These are phyloP conservation scores for Metschnikowia henanensis DNA, from an alignment of 805 yeast genomes.

Conservation along the genomic window DNA sequence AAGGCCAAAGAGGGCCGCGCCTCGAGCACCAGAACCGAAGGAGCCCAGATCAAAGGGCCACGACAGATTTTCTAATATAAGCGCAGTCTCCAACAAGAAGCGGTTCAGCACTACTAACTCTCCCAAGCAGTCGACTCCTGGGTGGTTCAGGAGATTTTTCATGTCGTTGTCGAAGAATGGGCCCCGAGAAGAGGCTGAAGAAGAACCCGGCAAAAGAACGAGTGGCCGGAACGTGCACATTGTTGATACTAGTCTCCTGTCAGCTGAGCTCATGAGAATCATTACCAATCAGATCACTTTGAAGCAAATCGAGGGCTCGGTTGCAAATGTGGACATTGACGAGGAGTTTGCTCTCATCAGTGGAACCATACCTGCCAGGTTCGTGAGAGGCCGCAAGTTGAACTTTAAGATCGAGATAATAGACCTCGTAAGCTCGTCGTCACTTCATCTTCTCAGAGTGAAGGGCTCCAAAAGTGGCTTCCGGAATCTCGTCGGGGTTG, in stretches of 20 bases:
- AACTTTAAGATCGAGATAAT: conserved; percentile 46
- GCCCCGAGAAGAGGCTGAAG: conserved; percentile 7
- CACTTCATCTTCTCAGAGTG: conserved; percentile 41
- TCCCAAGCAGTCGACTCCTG: conserved; percentile 17
- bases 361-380: conserved; percentile 49
- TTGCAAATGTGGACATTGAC: conserved; percentile 41
- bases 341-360: conserved; percentile 44
- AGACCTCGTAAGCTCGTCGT: conserved; percentile 36
- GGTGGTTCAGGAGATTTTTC: conserved; percentile 42
- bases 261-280: conserved; percentile 32
- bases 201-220: conserved; percentile 4
- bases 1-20: conserved; percentile 41
- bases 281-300: conserved; percentile 43
- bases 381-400: conserved; percentile 45
- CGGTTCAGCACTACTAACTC: conserved; percentile 7
- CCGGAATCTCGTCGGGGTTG: conserved; percentile 41
- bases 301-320: conserved; percentile 51
- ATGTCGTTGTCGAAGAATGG: conserved; percentile 22
- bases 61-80: conserved; percentile 38
- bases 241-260: conserved; percentile 32
- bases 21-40: conserved; percentile 30
- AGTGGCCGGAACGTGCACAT: conserved; percentile 25
- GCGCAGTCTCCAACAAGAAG: conserved; percentile 19
- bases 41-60: conserved; percentile 16
- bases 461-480: conserved; percentile 50